Evolutionary conservation across 495 filamentous ascomycete genomes (phyloP), one percentile per base, ranked within the genome.

Genomic region (Talaromyces liani): DNA sequence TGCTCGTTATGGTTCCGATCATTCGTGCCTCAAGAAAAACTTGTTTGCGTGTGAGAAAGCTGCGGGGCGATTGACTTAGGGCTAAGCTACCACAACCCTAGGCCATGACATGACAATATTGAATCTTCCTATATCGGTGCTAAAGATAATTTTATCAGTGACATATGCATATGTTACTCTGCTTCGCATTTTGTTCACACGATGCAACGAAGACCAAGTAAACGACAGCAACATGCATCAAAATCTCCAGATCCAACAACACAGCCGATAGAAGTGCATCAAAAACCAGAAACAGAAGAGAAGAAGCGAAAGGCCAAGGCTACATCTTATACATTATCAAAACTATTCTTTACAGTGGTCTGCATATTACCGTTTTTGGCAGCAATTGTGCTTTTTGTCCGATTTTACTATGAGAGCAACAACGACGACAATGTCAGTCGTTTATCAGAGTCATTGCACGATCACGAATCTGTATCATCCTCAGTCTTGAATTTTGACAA

Each of bases 371-470:
- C 55, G 12, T 58, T 58, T 58, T 34, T 58, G 55, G 55, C 27
- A 58, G 16, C 27, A 34, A 4, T 58, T n/a, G 55, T 58, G 6
- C 29, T 58, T 24, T 64, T 64, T 65, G 63, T 69, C 64, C 57
- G 66, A 53, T 65, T 66, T 65, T 60, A 69, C 29, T 45, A 33
- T 20, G 55, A 58, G 27, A 58, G 55, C 10, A 58, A 58, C 29
- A 58, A 29, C 5, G 55, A 58, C 22, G 55, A 58, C 29, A 58
- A n/a, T 34, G 18, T 34, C 8, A 58, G 10, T 33, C 55, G 55
- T 18, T 8, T 58, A 9, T 58, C 55, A 20, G 18, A 16, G 8
- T n/a, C 24, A 14, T 34, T 33, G 14, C 55, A 34, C 1, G 16
- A 29, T 6, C 14, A 29, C 9, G 55, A 14, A 54, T 25, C 10